Conservation (phyloP, 768 basidiomycete species). For the Russula foetens region DNA sequence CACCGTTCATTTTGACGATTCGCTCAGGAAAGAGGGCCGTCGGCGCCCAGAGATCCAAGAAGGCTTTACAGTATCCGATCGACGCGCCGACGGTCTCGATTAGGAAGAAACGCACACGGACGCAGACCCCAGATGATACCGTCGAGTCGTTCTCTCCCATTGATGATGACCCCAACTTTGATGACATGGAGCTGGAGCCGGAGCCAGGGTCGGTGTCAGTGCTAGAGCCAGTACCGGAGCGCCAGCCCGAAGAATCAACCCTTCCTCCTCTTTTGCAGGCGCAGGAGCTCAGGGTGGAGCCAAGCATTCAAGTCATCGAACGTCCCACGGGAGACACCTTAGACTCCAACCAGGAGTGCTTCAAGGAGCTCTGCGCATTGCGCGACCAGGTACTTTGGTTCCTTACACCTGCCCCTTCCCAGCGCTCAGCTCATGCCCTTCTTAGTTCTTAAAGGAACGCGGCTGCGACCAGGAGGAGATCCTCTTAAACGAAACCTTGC, state of each 20-base stretch:
- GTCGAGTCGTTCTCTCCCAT: neutral
- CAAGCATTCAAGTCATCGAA: slow-evolving; percentile 5
- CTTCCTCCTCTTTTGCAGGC: neutral
- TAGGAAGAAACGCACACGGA: slow-evolving; percentile 1
- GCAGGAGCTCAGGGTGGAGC: neutral
- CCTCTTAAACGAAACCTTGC: slow-evolving; percentile 30
- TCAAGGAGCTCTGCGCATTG: slow-evolving; percentile 6
- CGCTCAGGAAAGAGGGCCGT: neutral
- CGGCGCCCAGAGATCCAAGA: neutral
- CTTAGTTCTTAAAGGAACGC: neutral
- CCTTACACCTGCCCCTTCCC: neutral
- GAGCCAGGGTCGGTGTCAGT: no score
- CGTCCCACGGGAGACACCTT: neutral
- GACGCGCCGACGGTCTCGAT: neutral
- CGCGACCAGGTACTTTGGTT: slow-evolving; percentile 14
- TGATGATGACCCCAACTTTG: slow-evolving; percentile 4
- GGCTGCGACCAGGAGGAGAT: slow-evolving; percentile 25
- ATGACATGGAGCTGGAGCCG: slow-evolving; percentile 7
- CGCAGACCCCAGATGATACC: neutral
- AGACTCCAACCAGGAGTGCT: neutral
- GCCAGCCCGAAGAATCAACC: neutral
- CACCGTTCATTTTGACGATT: slow-evolving; percentile 1
- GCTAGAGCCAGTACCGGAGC: no score
- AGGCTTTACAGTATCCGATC: neutral
- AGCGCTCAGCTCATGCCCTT: neutral